phyloP scores from a whole-genome alignment of 352 stramenopile species.

The Plasmopara muralis region DNA sequence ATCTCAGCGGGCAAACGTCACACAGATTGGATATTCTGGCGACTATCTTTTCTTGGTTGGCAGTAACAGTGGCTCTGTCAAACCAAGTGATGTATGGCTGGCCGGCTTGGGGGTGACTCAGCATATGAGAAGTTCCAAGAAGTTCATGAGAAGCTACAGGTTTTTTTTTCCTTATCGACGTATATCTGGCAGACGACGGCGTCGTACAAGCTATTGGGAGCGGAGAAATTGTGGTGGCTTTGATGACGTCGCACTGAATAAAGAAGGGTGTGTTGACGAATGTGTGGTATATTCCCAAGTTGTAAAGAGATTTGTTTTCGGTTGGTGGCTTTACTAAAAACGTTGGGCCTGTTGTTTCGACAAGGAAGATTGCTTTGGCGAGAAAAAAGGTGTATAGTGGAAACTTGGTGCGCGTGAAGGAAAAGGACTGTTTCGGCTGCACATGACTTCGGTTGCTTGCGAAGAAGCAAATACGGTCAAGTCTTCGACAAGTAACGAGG shows the following conservation, averaged over 20 bases:
- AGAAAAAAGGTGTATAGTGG: constrained; percentile 8
- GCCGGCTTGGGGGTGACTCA: not conserved
- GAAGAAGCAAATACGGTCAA: constrained; percentile 9
- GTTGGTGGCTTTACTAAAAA: constrained; percentile 6
- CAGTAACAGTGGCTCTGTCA: not conserved
- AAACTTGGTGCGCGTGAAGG: constrained; percentile 10
- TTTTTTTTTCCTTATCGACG: not conserved
- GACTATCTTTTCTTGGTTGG: not conserved
- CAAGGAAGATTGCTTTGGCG: constrained; percentile 9
- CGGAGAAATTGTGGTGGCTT: not conserved
- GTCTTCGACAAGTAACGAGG: not conserved
- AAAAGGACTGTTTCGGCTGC: constrained; percentile 8
- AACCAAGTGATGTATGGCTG: not conserved
- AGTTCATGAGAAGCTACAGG: not conserved
- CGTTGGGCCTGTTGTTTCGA: constrained; percentile 11
- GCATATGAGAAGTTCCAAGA: not conserved
- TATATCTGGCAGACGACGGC: not conserved
- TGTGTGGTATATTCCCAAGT: constrained; percentile 7
- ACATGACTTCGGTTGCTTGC: not conserved
- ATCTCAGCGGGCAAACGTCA: not conserved
- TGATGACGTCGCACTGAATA: not conserved
- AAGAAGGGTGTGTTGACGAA: constrained; percentile 9
- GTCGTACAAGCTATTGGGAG: not conserved
- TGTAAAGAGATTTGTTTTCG: constrained; percentile 1
- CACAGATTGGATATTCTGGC: not conserved